A percentile compares a stretch with the other conserved stretches of the same genome.
Evolutionary conservation across 495 filamentous ascomycete species (phyloP).

Genomic region (Hypoxylon perforatum): DNA sequence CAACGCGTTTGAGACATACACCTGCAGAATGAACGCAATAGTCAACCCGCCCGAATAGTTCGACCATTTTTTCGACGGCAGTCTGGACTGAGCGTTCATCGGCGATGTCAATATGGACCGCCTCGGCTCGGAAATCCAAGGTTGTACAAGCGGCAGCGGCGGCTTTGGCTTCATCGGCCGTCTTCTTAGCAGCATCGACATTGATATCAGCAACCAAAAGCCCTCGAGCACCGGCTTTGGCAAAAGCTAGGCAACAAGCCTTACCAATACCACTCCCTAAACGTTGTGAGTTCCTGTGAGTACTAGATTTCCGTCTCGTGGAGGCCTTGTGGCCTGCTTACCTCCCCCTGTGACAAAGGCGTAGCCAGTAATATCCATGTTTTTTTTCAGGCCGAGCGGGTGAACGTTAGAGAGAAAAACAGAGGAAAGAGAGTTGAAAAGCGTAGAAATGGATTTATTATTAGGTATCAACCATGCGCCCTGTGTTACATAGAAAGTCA

Average conservation of each 20-base stretch:
- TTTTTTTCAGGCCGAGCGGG: background rate
- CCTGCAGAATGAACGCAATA: conserved; percentile 54
- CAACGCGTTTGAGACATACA: conserved; percentile 26
- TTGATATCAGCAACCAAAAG: conserved; percentile 54
- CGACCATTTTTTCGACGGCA: conserved; percentile 43
- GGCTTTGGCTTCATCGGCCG: conserved; percentile 39
- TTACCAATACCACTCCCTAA: conserved; percentile 49
- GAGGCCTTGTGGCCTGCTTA: background rate
- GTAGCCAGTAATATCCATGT: conserved; percentile 29
- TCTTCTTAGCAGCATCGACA: conserved; percentile 36
- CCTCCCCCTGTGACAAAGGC: conserved; percentile 28
- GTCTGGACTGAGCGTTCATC: conserved; percentile 43
- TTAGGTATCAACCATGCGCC: background rate
- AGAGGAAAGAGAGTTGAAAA: background rate
- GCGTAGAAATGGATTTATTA: background rate
- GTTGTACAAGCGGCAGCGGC: conserved; percentile 35
- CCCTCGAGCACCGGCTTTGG: conserved; percentile 47
- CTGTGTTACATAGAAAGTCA: background rate
- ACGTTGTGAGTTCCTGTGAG: background rate
- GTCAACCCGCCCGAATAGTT: conserved; percentile 50
- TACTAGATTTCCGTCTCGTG: background rate
- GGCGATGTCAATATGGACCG: conserved; percentile 47
- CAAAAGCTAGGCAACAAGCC: conserved; percentile 46
- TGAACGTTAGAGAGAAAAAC: background rate
- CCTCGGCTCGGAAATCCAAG: conserved; percentile 41